Evolutionary conservation across 1,139 yeast genomes (phyloP), one percentile per base, ranked within the genome.

Genomic region (Debaryomyces udenii): DNA sequence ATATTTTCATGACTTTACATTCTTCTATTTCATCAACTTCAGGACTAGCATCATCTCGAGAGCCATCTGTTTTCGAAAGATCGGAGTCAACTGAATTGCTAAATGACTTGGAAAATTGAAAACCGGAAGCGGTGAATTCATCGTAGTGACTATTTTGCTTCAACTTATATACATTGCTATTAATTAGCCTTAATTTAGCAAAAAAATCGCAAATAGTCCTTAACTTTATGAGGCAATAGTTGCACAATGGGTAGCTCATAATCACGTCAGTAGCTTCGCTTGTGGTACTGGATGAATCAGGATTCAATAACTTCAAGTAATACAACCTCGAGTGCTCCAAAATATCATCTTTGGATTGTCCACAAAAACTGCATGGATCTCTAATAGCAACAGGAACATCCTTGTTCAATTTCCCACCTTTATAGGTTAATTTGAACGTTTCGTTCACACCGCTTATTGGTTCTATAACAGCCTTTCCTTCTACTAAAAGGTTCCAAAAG

Each of bases 371-470:
- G 64, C 98, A 91, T 3, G 89, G 80, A 3, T 81, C 80, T 41
- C 75, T 69, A 14, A 83, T 76, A 1, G 96, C 96, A 32, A 87
- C 83, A 0, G 96, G 96, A 5, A 77, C 50, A 28, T 44, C 50
- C 27, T 43, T 43, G 18, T 38, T 35, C 3, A 38, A 31, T 22
- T 36, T 42, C 23, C 35, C 37, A 3, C 55, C 54, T 17, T 45
- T 47, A 44, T 67, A 60, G 3, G 64, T 56, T 31, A 64, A 51
- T 50, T 74, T 77, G 62, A 81, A 81, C 0, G 78, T 77, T 58
- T 89, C 96, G 53, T 88, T 89, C 27, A 86, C 76, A 0, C 93
- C 95, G 41, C 90, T 83, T 10, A 91, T 77, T 1, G 99, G 98
- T 61, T 90, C 96, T 31, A 93, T 83, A 10, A 82, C 75, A 6